Base-by-base conservation (phyloP, 495 filamentous ascomycete genomes). In the Amniculicola lignicola region DNA sequence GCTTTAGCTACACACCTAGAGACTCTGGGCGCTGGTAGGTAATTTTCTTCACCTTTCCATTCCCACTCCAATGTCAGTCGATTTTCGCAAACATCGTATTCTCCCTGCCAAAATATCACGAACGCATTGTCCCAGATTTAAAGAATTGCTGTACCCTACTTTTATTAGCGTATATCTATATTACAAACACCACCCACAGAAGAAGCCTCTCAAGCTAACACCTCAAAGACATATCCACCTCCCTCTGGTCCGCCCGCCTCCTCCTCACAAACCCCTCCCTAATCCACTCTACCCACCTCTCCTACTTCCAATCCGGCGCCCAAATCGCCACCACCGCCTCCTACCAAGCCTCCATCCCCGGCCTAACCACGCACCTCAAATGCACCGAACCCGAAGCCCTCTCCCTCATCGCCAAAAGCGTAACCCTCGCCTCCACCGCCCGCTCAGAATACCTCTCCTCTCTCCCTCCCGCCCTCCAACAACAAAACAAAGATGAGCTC, bases 1-100 rank as follows among this genome's bases (percentile, higher is more conserved):
- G 69, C 64, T 2, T 55, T 72, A 10, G 68, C 68, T 11, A 72
- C 69, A 0, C 54, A 68, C 25, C 61, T 72, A n/a, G 67, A 69
- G 48, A 31, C 47, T 11, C 50, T 62, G 1, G 64, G 67, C 25
- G 55, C 55, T 10, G 43, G 43, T 46, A 46, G 6, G 23, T 25
- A 3, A 21, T 43, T 21, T 21, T n/a, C n/a, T n/a, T n/a, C n/a
- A n/a, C n/a, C n/a, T n/a, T n/a, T n/a, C n/a, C n/a, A n/a, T n/a
- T n/a, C n/a, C n/a, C n/a, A n/a, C n/a, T n/a, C n/a, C n/a, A n/a
- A n/a, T n/a, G n/a, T n/a, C n/a, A n/a, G n/a, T n/a, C n/a, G n/a
- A n/a, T n/a, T n/a, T n/a, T n/a, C n/a, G n/a, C n/a, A n/a, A n/a
- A n/a, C n/a, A n/a, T n/a, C n/a, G n/a, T n/a, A n/a, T n/a, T n/a